phyloP scores from a whole-genome alignment of 2,329 filamentous ascomycete species.

The Hypoxylon sp. region DNA sequence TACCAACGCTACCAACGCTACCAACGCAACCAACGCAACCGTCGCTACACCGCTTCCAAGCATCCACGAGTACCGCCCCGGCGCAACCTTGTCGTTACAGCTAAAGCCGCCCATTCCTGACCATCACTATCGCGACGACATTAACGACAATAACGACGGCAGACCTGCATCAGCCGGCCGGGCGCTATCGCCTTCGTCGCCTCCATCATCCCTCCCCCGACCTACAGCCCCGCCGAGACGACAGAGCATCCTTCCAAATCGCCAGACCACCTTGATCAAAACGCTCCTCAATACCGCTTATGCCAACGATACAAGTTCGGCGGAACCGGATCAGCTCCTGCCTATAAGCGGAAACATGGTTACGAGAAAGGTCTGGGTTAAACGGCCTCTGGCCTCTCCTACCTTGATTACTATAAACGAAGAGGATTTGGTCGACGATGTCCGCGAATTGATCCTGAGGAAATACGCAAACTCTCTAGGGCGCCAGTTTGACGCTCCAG shows the following conservation, averaged over 20 bases:
- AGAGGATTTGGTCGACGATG: conserved; percentile 93
- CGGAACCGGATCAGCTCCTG: conserved; percentile 55
- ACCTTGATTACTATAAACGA: conserved; percentile 89
- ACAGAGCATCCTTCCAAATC: conserved; percentile 63
- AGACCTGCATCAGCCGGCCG: conserved; percentile 36
- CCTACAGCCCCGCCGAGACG: conserved; percentile 54
- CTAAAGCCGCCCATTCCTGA: conserved; percentile 42
- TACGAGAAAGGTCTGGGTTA: conserved; percentile 94
- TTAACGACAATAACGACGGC: conserved; percentile 41
- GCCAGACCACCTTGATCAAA: conserved; percentile 64
- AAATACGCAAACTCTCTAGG: conserved; percentile 97
- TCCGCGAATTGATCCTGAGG: conserved; percentile 89
- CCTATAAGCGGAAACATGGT: conserved; percentile 68
- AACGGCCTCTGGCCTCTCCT: conserved; percentile 84
- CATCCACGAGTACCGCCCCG: conserved; percentile 53
- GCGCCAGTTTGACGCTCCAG: conserved; percentile 89
- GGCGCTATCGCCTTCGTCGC: conserved; percentile 34
- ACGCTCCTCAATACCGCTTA: conserved; percentile 66
- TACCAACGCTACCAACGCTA: background rate
- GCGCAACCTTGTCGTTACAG: conserved; percentile 42
- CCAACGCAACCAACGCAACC: background rate
- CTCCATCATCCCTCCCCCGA: conserved; percentile 47
- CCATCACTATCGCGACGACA: conserved; percentile 29
- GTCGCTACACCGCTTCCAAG: conserved; percentile 50
- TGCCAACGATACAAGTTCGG: conserved; percentile 58